Conservation (phyloP, 768 basidiomycete species). For the Pulveroboletus ravenelii region DNA sequence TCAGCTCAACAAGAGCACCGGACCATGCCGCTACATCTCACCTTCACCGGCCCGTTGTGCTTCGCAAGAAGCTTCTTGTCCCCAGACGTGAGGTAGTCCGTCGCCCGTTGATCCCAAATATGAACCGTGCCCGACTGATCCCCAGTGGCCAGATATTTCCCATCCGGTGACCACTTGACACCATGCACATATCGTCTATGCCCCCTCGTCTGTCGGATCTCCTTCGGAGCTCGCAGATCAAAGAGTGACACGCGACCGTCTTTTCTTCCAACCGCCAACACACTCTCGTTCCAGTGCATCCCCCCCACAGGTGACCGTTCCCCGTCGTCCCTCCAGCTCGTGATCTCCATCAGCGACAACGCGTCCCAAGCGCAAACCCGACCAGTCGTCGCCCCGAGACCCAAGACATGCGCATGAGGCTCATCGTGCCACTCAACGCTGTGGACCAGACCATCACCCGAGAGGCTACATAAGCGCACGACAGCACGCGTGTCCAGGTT, state of each 20-base stretch:
- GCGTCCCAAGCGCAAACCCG: constrained; percentile 54
- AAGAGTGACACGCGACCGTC: constrained; percentile 36
- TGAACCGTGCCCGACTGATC: constrained; percentile 40
- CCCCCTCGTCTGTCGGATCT: constrained; percentile 26
- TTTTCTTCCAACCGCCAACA: constrained; percentile 37
- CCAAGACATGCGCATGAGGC: constrained; percentile 39
- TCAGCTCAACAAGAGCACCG: neutral
- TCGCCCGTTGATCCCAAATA: constrained; percentile 41
- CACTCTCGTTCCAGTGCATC: constrained; percentile 36
- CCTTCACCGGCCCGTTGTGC: constrained; percentile 43
- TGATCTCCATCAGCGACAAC: constrained; percentile 22
- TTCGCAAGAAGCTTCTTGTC: constrained; percentile 38
- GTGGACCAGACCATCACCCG: constrained; percentile 36
- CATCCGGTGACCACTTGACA: constrained; percentile 40
- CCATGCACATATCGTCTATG: constrained; percentile 35
- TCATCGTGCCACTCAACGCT: constrained; percentile 50
- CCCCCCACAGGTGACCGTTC: constrained; percentile 33
- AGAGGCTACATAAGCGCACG: constrained; percentile 44
- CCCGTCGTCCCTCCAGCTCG: constrained; percentile 32
- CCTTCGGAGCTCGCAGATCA: constrained; percentile 32
- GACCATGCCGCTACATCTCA: constrained; percentile 9
- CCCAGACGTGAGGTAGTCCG: constrained; percentile 27
- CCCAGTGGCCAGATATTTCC: constrained; percentile 37
- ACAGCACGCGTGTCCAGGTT: constrained; percentile 53
- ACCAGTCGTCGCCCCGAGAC: constrained; percentile 49